Conservation (phyloP, 2,329 filamentous ascomycete genomes). For the Fusarium sp. region DNA sequence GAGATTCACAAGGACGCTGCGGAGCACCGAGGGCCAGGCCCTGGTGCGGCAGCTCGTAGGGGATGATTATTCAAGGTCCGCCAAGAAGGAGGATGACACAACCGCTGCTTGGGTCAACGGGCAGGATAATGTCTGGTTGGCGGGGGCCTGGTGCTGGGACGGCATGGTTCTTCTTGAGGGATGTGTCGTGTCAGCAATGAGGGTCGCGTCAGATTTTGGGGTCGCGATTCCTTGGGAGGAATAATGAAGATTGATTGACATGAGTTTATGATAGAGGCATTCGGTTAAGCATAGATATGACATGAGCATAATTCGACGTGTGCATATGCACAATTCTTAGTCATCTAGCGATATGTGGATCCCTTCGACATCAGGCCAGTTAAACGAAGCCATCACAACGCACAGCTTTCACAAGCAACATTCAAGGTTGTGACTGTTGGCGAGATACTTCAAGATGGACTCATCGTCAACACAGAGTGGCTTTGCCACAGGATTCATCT, state of each 20-base stretch:
- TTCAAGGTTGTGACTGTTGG: neutral
- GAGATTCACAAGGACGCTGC: constrained; percentile 63
- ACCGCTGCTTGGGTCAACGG: constrained; percentile 62
- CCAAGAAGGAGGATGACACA: constrained; percentile 11
- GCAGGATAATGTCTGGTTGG: constrained; percentile 63
- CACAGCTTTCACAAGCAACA: neutral
- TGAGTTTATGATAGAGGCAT: neutral
- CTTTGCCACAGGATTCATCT: constrained; percentile 44
- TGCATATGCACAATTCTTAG: neutral
- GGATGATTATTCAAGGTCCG: neutral
- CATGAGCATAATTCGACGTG: neutral
- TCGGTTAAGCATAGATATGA: neutral
- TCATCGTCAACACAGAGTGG: constrained; percentile 19
- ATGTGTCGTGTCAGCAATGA: constrained; percentile 68
- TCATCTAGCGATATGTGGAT: constrained; percentile 11
- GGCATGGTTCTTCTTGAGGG: constrained; percentile 72
- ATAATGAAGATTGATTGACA: constrained; percentile 2
- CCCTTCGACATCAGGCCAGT: neutral
- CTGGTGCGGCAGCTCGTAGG: constrained; percentile 60
- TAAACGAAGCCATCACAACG: neutral
- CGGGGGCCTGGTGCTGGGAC: constrained; percentile 73
- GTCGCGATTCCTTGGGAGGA: constrained; percentile 54
- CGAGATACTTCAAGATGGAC: neutral
- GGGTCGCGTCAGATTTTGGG: constrained; percentile 62
- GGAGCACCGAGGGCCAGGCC: constrained; percentile 58